Conservation (phyloP, 768 basidiomycete genomes). For the Tylopilus rubrobrunneus region DNA sequence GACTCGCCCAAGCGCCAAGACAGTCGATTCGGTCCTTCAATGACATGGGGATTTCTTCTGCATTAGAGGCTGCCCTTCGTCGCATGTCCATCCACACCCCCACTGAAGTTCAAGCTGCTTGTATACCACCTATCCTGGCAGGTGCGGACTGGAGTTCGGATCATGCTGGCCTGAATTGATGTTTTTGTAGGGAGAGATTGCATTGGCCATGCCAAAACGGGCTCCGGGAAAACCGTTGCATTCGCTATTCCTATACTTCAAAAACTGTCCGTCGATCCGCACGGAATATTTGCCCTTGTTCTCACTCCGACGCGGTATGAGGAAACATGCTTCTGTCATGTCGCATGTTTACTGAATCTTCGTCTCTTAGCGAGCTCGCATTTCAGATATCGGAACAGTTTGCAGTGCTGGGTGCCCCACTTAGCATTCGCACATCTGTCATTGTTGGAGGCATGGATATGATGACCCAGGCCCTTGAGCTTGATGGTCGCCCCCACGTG, state of each 20-base stretch:
- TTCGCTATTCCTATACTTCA: conserved; percentile 96
- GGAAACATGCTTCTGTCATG: background rate
- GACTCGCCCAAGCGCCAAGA: conserved; percentile 5
- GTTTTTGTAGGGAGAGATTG: conserved; percentile 78
- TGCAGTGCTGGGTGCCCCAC: conserved; percentile 76
- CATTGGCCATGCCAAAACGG: conserved; percentile 97
- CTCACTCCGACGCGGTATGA: conserved; percentile 90
- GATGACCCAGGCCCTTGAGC: conserved; percentile 88
- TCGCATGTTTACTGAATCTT: background rate
- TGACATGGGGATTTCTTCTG: conserved; percentile 54
- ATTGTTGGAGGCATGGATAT: conserved; percentile 99
- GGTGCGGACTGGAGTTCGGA: conserved; percentile 39
- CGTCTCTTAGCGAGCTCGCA: conserved; percentile 73
- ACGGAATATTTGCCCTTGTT: conserved; percentile 90
- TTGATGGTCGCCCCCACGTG: conserved; percentile 83
- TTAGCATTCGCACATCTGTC: conserved; percentile 82
- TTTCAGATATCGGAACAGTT: conserved; percentile 98
- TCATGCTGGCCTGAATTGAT: background rate
- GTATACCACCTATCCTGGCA: conserved; percentile 81
- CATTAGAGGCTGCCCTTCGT: conserved; percentile 60
- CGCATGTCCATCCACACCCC: conserved; percentile 84
- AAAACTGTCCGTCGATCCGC: conserved; percentile 82
- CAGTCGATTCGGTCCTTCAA: conserved; percentile 39
- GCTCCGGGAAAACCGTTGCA: conserved; percentile 96
- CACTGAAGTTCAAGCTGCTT: conserved; percentile 86